Evolutionary conservation across 2,329 filamentous ascomycete genomes (phyloP).

Genomic region (Didymella sp.): DNA sequence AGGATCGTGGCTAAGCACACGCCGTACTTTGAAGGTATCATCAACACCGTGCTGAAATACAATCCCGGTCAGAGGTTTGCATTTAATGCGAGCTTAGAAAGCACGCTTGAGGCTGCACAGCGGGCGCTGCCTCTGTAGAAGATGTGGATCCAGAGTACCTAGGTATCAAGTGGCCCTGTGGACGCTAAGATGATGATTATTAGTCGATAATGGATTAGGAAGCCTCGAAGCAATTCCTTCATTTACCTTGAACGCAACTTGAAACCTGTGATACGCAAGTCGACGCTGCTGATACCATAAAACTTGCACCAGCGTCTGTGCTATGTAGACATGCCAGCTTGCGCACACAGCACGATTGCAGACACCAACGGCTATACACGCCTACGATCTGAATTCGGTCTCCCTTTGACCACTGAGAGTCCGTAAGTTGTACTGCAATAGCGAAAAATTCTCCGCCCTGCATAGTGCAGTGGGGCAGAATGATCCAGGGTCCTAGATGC

Average conservation of each 20-base stretch:
- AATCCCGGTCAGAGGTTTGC: slow-evolving; percentile 11
- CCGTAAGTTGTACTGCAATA: background rate
- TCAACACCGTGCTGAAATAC: slow-evolving; percentile 9
- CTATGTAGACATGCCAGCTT: background rate
- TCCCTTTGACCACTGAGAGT: background rate
- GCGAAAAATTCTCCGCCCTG: slow-evolving; percentile 1
- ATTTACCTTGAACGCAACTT: background rate
- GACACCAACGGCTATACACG: background rate
- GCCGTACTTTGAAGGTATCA: slow-evolving; percentile 8
- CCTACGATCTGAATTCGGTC: background rate
- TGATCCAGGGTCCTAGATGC: slow-evolving; percentile 1
- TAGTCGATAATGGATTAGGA: too few species aligned
- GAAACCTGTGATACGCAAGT: background rate
- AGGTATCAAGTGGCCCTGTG: too few species aligned
- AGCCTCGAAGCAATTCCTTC: background rate
- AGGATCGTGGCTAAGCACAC: slow-evolving; percentile 7
- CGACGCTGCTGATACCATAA: background rate
- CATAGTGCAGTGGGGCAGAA: slow-evolving; percentile 1
- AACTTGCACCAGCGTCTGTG: background rate
- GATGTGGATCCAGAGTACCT: background rate
- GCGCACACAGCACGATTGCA: background rate
- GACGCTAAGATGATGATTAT: too few species aligned
- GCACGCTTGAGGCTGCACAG: slow-evolving; percentile 6
- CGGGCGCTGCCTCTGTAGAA: slow-evolving; percentile 4
- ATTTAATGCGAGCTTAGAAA: slow-evolving; percentile 6